Conservation (phyloP, 2,329 filamentous ascomycete species). For the Orbilia javanica region DNA sequence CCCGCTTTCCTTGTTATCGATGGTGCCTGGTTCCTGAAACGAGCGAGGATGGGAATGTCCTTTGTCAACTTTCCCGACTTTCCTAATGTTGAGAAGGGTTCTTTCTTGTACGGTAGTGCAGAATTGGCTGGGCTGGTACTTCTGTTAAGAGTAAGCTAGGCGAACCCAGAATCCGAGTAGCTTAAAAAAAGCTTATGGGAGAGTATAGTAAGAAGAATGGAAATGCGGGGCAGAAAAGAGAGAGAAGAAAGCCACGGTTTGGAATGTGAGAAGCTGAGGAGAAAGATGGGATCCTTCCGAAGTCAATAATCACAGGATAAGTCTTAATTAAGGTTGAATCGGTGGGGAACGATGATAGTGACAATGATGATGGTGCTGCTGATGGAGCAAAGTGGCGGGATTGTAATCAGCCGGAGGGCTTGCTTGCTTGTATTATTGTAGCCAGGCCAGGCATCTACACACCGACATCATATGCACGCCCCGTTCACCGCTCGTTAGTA, state of each 20-base stretch:
- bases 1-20: slow-evolving; percentile 25
- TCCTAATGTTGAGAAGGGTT: slow-evolving; percentile 15
- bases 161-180: neutral
- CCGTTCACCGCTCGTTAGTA: too few relatives aligned
- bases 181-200: slow-evolving; percentile 23
- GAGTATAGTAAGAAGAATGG: neutral
- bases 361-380: neutral
- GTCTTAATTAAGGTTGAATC: slow-evolving; percentile 1
- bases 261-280: neutral
- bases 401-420: slow-evolving; percentile 14
- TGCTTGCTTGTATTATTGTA: too few relatives aligned
- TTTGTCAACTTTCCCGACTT: neutral
- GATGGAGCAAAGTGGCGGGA: slow-evolving; percentile 13
- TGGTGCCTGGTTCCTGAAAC: slow-evolving; percentile 20
- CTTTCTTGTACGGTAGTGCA: neutral
- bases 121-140: neutral
- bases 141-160: slow-evolving; percentile 1
- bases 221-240: slow-evolving; percentile 36
- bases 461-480: too few relatives aligned
- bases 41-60: neutral
- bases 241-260: slow-evolving; percentile 16
- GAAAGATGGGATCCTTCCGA: neutral
- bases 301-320: neutral
- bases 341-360: neutral
- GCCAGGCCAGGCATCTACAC: too few relatives aligned